Base-by-base conservation (phyloP, 2,329 filamentous ascomycete genomes). In the Emmonsiellopsis sp. region DNA sequence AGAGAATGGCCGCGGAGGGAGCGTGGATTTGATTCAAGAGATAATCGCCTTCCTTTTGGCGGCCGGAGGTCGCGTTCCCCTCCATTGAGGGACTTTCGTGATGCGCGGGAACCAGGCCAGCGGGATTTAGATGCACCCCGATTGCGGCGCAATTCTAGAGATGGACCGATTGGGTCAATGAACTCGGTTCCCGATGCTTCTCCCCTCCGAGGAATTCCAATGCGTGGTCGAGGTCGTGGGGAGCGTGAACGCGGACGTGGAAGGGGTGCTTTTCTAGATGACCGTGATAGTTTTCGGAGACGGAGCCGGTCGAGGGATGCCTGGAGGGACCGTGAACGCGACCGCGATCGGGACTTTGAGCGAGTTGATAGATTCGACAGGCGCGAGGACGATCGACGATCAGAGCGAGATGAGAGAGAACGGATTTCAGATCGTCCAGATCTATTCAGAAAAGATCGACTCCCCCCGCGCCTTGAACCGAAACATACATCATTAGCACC, bases 1-100 rank as follows among this genome's bases (percentile, higher is more conserved):
- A 67, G 72, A 10, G 72, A 77, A 41, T 74, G 73, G 70, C 61
- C 68, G 51, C 73, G 75, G 10, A 70, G 74, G 32, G 73, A 77
- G 44, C 68, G 73, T n/a, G 72, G 75, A 30, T 73, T 74, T 54
- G 70, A 77, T 49, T 68, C 63, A 2, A 65, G 73, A 54, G 72
- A 74, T 47, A 60, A 69, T 5, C 70, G 76, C 5, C 65, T 69
- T 3, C 68, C 74, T 7, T 73, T 75, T 54, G 70, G 73, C 10
- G 70, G 73, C 42, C 73, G 77, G 43, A 70, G 74, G 59, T 70
- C 72, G 56, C 57, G 74, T 61, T 68, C 73, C 2, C 73, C 72
- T 10, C 58, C 65, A 8, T 61, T 60, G 31, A 66, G 70, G 55
- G 70, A 73, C 54, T 72, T 71, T 54, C 67, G 71, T 30, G 71